Conservation (phyloP, 169 alveolate genomes). For the Cryptosporidium tyzzeri region DNA sequence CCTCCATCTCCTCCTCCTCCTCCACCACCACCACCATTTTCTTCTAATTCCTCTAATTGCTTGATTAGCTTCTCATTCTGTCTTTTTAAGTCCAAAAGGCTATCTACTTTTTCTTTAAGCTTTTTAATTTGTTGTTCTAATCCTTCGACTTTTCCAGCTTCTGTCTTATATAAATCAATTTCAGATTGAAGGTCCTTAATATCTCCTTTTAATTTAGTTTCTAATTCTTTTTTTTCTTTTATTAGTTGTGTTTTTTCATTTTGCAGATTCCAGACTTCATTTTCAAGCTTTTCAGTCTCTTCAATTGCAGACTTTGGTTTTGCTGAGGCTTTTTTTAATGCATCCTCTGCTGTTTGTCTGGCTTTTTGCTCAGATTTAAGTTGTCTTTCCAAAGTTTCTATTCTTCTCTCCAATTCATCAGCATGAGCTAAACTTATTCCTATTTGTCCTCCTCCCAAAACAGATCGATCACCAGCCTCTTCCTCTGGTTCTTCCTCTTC, state of each 20-base stretch:
- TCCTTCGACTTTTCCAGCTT: slow-evolving; percentile 51
- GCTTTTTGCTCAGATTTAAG: slow-evolving; percentile 59
- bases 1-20: slow-evolving; percentile 43
- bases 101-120: slow-evolving; percentile 64
- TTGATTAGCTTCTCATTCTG: slow-evolving; percentile 67
- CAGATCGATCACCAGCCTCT: neutral
- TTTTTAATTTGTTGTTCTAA: slow-evolving; percentile 66
- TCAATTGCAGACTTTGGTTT: slow-evolving; percentile 63
- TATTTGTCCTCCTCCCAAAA: neutral
- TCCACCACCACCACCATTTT: slow-evolving; percentile 16
- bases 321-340: slow-evolving; percentile 58
- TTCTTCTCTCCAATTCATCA: slow-evolving; percentile 54
- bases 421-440: slow-evolving; percentile 61
- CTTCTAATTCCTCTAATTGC: slow-evolving; percentile 64
- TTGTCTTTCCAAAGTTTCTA: slow-evolving; percentile 49
- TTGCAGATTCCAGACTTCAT: slow-evolving; percentile 68
- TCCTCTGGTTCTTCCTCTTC: slow-evolving; percentile 23
- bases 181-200: slow-evolving; percentile 47
- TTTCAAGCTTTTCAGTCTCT: slow-evolving; percentile 70
- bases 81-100: slow-evolving; percentile 55
- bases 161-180: slow-evolving; percentile 45
- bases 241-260: slow-evolving; percentile 44
- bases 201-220: slow-evolving; percentile 24
- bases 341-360: slow-evolving; percentile 70
- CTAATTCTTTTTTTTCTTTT: slow-evolving; percentile 61